Base-by-base conservation (phyloP, 1,139 yeast species). In the Protomyces macrosporus region DNA sequence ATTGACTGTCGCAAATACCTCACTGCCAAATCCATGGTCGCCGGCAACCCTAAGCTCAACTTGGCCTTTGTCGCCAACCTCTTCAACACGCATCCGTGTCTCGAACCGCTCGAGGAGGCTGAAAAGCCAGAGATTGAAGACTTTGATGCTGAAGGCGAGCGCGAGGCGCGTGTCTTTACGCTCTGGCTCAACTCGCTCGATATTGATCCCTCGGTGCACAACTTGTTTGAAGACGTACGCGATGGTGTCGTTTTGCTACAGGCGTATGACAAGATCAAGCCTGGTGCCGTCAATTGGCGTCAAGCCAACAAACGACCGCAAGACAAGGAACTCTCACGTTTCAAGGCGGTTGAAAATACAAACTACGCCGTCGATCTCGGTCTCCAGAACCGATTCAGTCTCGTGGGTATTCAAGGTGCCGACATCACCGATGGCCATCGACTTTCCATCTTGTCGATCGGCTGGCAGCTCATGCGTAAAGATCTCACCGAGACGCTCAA, bases 391-490 rank as follows among this genome's bases (percentile, higher is more conserved):
- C 84, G 86, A 63, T 93, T 95, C 75, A 90, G 98, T 0, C 81
- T 93, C 65, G 99, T 93, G 58, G 98, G 98, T 70, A 95, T 93
- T 69, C 98, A 93, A 75, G 99, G 99, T 60, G 90, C 97, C 5
- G 98, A 93, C 76, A 93, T 93, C 70, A 88, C 90, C 55, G 98
- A 93, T 75, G 98, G 98, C 69, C 87, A 87, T 73, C 89, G 88
- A 73, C 81, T 95, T 63, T 82, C 95, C 70, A 90, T 96, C 0
- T 81, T 95, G 71, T 98, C 95, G n/a, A 82, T 93, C 67, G 98
- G 93, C 48, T 93, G 99, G 99, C 99, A 93, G 79, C 82, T 93
- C 72, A 93, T 93, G 99, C 86, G 98, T 76, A 86, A 96, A 75
- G 93, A 93, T 76, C 93, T 93, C 71, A 86, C 86, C 66, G 83